Evolutionary conservation across 306 rosid genomes (phyloP), one percentile per base, ranked within the genome.

Genomic region (Corylus avellana): DNA sequence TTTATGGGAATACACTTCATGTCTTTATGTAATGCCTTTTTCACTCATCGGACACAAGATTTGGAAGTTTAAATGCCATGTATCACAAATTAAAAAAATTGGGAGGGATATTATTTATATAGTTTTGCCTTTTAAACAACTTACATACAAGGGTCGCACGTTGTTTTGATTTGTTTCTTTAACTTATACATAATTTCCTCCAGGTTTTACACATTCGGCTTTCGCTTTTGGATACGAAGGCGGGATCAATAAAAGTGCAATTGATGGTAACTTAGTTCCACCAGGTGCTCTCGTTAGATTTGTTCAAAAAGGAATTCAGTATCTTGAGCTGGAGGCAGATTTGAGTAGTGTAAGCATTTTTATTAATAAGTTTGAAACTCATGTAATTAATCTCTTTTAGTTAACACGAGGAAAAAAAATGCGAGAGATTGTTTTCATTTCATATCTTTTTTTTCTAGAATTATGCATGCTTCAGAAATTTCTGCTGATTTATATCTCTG

Each of bases 161-260:
- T 72, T 27, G 8, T 70, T 49, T 17, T 12, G 27, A 46, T 18
- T 14, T n/a, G 47, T 47, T 57, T 62, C 16, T 22, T 32, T 46
- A 32, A 66, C 42, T 74, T 75, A 14, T 50, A 47, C 46, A 57
- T 79, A 18, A 25, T 61, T 18, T 46, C 71, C 18, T 69, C 5
- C 85, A 91, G 94, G 94, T 44, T 88, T 85, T 78, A 85, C 92
- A 11, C 94, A 88, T 76, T 88, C 92, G 4, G 91, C 94, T 78
- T 91, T 87, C 82, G 91, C 94, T 48, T 84, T 88, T 20, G 91
- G 92, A 66, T 84, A 84, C 58, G 94, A 91, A 80, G 92, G 91
- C 1, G 92, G 90, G 51, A 87, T 91, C n/a, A 84, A 90, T 68
- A 88, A 80, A 75, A 79, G 76, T 78, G 50, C 75, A 25, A 80